A percentile compares a stretch with the other conserved stretches of the same genome.
phyloP scores from a whole-genome alignment of 495 filamentous ascomycete genomes.

The Lindgomyces ingoldianus region DNA sequence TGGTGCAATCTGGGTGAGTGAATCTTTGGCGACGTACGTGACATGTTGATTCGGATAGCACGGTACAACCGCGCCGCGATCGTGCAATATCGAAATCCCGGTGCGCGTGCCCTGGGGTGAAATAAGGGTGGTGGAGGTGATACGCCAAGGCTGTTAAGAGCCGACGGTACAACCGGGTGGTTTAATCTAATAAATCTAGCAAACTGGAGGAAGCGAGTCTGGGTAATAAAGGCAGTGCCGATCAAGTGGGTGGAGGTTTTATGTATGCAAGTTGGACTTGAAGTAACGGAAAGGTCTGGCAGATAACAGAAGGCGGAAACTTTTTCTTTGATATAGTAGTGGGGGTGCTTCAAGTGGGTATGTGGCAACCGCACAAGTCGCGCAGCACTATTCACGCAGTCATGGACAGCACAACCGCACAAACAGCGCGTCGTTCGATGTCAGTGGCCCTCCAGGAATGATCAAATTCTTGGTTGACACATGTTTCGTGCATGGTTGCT shows the following conservation, averaged over 20 bases:
- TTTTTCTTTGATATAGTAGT: neutral
- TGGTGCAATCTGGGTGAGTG: slow-evolving; percentile 1
- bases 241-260: neutral
- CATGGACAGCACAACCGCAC: slow-evolving; percentile 1
- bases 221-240: neutral
- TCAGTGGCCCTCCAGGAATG: neutral
- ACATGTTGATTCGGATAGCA: neutral
- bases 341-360: neutral
- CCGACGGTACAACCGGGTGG: slow-evolving; percentile 16
- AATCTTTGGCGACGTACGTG: neutral
- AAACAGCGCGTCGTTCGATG: slow-evolving; percentile 13
- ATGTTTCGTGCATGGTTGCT: neutral
- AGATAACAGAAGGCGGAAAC: neutral
- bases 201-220: neutral
- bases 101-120: neutral
- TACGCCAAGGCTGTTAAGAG: slow-evolving; percentile 8
- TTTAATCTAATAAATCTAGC: slow-evolving; percentile 21
- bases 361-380: slow-evolving; percentile 12
- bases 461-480: neutral
- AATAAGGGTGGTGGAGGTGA: slow-evolving; percentile 14
- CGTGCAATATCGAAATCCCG: neutral
- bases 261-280: neutral
- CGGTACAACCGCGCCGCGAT: too few relatives aligned
- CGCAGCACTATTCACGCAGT: slow-evolving; percentile 16
- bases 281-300: slow-evolving; percentile 2